Percentiles rank a stretch among this genome's conserved stretches.
These are phyloP conservation scores for Fusarium sp. DNA, from an alignment of 2,329 filamentous ascomycete genomes.

Conservation along the genomic window DNA sequence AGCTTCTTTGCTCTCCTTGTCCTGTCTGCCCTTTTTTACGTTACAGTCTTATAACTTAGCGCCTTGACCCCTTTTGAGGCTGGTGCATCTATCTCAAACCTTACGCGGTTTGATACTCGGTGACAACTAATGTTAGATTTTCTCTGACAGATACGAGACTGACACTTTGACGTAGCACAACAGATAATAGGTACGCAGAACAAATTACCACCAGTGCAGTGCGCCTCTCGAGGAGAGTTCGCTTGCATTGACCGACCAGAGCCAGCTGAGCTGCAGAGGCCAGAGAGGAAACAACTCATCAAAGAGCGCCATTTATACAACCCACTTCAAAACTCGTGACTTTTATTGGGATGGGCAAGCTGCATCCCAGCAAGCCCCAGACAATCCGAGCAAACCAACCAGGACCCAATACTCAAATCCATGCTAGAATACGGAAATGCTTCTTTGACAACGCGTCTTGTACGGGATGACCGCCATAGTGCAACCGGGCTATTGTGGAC, in stretches of 20 bases:
- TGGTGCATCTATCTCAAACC: background rate
- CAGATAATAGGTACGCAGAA: background rate
- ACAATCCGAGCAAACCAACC: constrained; percentile 5
- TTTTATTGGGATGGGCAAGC: constrained; percentile 33
- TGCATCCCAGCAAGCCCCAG: constrained; percentile 19
- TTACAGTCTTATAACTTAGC: background rate
- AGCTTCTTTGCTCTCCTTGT: background rate
- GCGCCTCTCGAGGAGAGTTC: background rate
- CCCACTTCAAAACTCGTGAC: constrained; percentile 3
- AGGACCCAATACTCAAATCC: background rate
- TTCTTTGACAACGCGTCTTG: background rate
- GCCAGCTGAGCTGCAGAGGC: background rate
- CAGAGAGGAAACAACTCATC: constrained; percentile 26
- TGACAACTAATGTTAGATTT: background rate
- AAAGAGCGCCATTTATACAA: constrained; percentile 30
- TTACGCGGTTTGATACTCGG: background rate
- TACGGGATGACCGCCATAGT: background rate
- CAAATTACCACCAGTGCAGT: background rate
- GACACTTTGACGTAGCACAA: background rate
- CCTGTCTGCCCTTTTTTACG: background rate
- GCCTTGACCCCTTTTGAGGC: background rate
- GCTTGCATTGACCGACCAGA: background rate
- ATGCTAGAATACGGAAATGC: background rate
- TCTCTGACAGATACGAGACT: constrained; percentile 16
- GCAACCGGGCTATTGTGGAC: background rate